These are phyloP conservation scores for Cyberlindnera petersonii DNA, from an alignment of 805 yeast genomes.

Conservation along the genomic window DNA sequence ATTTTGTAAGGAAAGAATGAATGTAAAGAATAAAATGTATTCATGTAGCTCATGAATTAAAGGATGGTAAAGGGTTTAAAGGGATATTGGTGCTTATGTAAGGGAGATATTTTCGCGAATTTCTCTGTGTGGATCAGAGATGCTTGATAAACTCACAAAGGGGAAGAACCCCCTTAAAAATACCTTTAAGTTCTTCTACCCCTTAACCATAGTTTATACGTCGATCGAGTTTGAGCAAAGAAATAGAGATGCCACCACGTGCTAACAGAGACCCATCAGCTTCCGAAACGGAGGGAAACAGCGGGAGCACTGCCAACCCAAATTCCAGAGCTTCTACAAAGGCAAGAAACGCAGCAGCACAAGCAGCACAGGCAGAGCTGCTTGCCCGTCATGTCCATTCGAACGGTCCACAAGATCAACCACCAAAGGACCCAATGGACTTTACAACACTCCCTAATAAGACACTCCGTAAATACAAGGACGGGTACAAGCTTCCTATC, in stretches of 20 bases:
- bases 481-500: slow-evolving; percentile 49
- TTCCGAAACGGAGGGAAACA: slow-evolving; percentile 24
- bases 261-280: slow-evolving; percentile 24
- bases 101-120: background rate
- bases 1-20: too few relatives aligned
- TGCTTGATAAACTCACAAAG: too few relatives aligned
- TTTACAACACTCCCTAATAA: slow-evolving; percentile 60
- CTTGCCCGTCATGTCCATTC: slow-evolving; percentile 66
- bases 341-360: slow-evolving; percentile 56
- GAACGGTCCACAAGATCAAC: slow-evolving; percentile 63
- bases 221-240: background rate
- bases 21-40: too few relatives aligned
- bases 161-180: too few relatives aligned
- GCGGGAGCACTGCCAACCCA: slow-evolving; percentile 7
- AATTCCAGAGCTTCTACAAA: slow-evolving; percentile 47
- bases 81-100: too few relatives aligned
- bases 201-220: too few relatives aligned
- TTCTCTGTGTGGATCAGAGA: background rate
- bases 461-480: slow-evolving; percentile 67
- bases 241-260: slow-evolving; percentile 26
- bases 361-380: slow-evolving; percentile 67
- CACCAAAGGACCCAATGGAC: slow-evolving; percentile 57
- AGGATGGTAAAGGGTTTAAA: too few relatives aligned
- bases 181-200: too few relatives aligned
- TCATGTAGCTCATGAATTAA: too few relatives aligned